These are phyloP conservation scores for Euphorbia pulcherrima DNA, from an alignment of 345 rosid species.

Conservation along the genomic window DNA sequence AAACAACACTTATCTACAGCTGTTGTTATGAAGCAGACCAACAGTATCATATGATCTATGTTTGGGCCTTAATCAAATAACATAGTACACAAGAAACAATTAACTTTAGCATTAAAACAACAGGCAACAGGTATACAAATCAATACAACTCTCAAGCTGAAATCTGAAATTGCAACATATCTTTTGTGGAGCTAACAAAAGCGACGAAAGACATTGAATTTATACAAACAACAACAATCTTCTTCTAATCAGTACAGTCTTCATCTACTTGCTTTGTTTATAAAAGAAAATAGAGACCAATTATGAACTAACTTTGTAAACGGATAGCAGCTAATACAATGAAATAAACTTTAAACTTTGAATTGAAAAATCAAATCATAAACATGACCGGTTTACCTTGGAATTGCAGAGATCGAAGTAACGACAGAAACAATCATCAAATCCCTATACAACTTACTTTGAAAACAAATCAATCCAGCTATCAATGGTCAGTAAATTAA, in stretches of 20 bases:
- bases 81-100: background rate
- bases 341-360: background rate
- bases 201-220: background rate
- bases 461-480: background rate
- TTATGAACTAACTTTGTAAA: background rate
- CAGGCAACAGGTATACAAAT: background rate
- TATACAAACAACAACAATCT: background rate
- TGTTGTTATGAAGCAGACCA: too few species aligned
- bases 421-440: background rate
- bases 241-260: background rate
- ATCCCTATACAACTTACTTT: background rate
- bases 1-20: too few species aligned
- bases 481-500: background rate
- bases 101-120: constrained; percentile 2
- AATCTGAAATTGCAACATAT: background rate
- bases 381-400: background rate
- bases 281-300: background rate
- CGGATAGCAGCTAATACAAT: background rate
- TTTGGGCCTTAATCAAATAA: too few species aligned
- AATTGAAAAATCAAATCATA: background rate
- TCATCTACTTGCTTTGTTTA: background rate
- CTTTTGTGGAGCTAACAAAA: background rate
- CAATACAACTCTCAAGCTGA: background rate
- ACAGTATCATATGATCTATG: too few species aligned
- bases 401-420: background rate